phyloP scores from a whole-genome alignment of 129 eudicot genomes.

The Ambrosia trifida region DNA sequence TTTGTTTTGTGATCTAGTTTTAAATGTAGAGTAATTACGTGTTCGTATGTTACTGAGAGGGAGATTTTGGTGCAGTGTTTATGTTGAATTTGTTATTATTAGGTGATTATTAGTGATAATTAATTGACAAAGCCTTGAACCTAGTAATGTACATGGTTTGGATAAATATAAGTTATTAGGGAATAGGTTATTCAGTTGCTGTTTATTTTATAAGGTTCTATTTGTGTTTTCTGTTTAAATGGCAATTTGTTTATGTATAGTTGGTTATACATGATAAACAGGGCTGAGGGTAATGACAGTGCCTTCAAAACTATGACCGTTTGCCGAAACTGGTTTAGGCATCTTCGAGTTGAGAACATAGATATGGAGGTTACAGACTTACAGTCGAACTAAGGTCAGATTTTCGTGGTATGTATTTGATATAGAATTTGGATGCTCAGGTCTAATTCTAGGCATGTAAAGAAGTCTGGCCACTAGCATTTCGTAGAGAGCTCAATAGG shows the following conservation, averaged over 20 bases:
- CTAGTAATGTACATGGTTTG: neutral
- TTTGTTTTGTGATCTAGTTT: neutral
- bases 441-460: neutral
- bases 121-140: neutral
- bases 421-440: neutral
- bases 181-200: slow-evolving; percentile 5
- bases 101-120: too few species aligned
- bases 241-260: neutral
- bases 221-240: slow-evolving; percentile 1
- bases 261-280: neutral
- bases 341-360: slow-evolving; percentile 10
- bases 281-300: slow-evolving; percentile 13
- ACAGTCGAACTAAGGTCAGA: neutral
- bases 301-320: slow-evolving; percentile 1
- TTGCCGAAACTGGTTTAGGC: slow-evolving; percentile 2
- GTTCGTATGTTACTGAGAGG: neutral
- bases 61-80: too few species aligned
- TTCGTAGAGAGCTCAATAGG: neutral
- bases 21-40: slow-evolving; percentile 2
- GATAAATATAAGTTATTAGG: neutral
- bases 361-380: slow-evolving; percentile 1
- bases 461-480: neutral
- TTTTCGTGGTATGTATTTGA: neutral
- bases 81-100: too few species aligned
- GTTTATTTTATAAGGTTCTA: slow-evolving; percentile 1